Evolutionary conservation across 2,329 filamentous ascomycete species (phyloP).

Genomic region (Chaetomiaceae sp.): DNA sequence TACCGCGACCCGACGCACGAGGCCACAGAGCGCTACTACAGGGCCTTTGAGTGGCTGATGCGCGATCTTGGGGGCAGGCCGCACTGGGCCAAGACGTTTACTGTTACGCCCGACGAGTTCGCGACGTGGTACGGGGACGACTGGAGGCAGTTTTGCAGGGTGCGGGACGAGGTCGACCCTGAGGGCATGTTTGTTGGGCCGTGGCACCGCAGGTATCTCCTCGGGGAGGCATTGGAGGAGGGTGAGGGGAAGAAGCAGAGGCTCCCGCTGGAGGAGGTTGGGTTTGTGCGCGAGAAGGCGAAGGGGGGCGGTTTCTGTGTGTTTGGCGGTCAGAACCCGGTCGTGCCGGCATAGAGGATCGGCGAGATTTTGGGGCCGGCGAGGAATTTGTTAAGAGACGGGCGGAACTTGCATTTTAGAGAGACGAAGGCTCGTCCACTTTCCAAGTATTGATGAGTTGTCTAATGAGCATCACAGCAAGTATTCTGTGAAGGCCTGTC

Average conservation of each 20-base stretch:
- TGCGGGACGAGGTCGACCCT: slow-evolving; percentile 63
- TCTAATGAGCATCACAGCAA: neutral
- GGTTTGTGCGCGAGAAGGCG: slow-evolving; percentile 18
- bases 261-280: slow-evolving; percentile 31
- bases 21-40: slow-evolving; percentile 61
- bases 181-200: slow-evolving; percentile 80
- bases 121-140: slow-evolving; percentile 58
- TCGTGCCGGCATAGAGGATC: slow-evolving; percentile 18
- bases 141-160: slow-evolving; percentile 56
- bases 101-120: slow-evolving; percentile 51
- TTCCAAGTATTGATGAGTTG: neutral
- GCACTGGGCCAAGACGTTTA: slow-evolving; percentile 82
- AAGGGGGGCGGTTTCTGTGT: slow-evolving; percentile 22
- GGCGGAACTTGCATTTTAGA: neutral
- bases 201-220: slow-evolving; percentile 74
- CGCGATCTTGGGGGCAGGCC: slow-evolving; percentile 67
- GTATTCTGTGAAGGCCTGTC: no score
- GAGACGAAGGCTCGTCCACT: neutral
- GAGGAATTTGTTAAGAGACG: neutral
- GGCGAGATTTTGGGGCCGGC: slow-evolving; percentile 5
- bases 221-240: slow-evolving; percentile 30
- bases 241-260: neutral
- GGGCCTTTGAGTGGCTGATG: slow-evolving; percentile 81
- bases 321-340: slow-evolving; percentile 16
- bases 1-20: slow-evolving; percentile 63